These are phyloP conservation scores for Pleurotus platypus DNA, from an alignment of 768 basidiomycete genomes.

Conservation along the genomic window DNA sequence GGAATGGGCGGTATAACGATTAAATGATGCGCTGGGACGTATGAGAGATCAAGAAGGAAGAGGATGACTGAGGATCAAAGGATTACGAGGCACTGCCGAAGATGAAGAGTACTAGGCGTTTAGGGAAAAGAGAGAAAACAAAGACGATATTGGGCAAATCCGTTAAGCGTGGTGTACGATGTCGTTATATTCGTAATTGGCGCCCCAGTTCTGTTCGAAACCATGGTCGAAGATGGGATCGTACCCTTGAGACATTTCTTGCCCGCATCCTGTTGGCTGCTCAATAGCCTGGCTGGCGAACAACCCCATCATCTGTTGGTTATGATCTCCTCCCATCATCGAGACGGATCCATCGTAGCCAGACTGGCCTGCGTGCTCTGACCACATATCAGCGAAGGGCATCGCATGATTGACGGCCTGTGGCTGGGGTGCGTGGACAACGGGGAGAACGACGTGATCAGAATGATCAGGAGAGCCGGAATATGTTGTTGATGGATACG, in stretches of 20 bases:
- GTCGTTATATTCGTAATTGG: conserved; percentile 1
- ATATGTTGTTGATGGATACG: conserved; percentile 38
- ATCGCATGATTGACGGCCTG: conserved; percentile 11
- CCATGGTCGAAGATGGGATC: neutral
- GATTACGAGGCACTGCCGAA: neutral
- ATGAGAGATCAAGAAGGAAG: neutral
- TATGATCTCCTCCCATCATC: neutral
- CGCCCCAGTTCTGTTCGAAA: neutral
- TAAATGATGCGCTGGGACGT: neutral
- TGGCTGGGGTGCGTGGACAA: conserved; percentile 23
- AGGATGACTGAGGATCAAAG: neutral
- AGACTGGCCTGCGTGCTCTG: conserved; percentile 8
- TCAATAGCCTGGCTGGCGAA: neutral
- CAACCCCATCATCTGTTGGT: neutral
- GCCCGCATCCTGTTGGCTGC: neutral
- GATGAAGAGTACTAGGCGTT: neutral
- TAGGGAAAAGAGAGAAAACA: neutral
- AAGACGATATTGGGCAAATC: neutral
- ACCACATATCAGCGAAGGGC: conserved; percentile 16
- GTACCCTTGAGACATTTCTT: neutral
- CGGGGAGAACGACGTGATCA: conserved; percentile 10
- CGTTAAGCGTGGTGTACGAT: neutral
- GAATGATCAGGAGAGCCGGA: conserved; percentile 35
- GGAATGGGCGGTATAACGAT: neutral
- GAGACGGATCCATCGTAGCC: neutral